A percentile compares a stretch with the other conserved stretches of the same genome.
Evolutionary conservation across 2,329 filamentous ascomycete genomes (phyloP).

Genomic region (Calonectria pseudoturangicola): DNA sequence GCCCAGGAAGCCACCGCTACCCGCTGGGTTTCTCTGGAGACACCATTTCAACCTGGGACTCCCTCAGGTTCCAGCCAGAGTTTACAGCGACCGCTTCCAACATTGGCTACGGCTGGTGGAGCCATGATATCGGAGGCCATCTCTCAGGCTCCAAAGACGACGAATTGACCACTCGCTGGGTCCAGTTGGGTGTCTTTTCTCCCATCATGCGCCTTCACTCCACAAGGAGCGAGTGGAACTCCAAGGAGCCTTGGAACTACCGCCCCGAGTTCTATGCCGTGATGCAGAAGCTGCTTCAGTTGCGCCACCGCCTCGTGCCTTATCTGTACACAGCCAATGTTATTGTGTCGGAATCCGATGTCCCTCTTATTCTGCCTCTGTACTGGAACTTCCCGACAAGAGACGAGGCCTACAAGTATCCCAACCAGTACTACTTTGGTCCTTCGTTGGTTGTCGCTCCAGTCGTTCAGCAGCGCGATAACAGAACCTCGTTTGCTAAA

Average conservation of each 20-base stretch:
- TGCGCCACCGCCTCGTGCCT: slow-evolving; percentile 76
- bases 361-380: slow-evolving; percentile 76
- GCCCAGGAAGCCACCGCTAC: slow-evolving; percentile 78
- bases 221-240: slow-evolving; percentile 73
- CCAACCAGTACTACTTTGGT: slow-evolving; percentile 77
- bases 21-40: slow-evolving; percentile 80
- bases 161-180: slow-evolving; percentile 76
- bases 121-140: slow-evolving; percentile 81
- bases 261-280: slow-evolving; percentile 65
- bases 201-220: slow-evolving; percentile 78
- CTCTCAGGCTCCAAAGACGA: slow-evolving; percentile 73
- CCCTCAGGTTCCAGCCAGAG: slow-evolving; percentile 78
- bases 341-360: slow-evolving; percentile 61
- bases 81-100: slow-evolving; percentile 80
- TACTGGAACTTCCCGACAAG: slow-evolving; percentile 75
- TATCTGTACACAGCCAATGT: slow-evolving; percentile 77
- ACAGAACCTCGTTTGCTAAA: slow-evolving; percentile 66
- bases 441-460: slow-evolving; percentile 73
- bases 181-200: slow-evolving; percentile 77
- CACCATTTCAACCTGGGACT: slow-evolving; percentile 75
- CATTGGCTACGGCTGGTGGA: slow-evolving; percentile 82
- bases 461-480: slow-evolving; percentile 70
- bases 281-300: slow-evolving; percentile 69
- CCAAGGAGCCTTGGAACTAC: slow-evolving; percentile 78
- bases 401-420: slow-evolving; percentile 72